Base-by-base conservation (phyloP, 2,329 filamentous ascomycete genomes). In the Gliomastix tumulicola region DNA sequence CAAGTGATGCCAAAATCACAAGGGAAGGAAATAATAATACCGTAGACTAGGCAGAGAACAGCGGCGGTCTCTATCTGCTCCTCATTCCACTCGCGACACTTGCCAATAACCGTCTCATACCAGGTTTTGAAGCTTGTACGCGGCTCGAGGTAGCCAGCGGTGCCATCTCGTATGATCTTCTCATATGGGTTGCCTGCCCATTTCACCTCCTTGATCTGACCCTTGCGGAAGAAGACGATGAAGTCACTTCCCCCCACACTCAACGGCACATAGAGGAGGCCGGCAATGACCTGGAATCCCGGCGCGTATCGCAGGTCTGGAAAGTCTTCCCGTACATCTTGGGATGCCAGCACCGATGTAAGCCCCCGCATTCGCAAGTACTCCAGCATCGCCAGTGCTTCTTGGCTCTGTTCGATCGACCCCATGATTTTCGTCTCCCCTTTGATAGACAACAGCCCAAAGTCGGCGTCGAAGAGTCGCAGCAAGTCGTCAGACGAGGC, bases 401-500 rank as follows among this genome's bases (percentile, higher is more conserved):
- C 89, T 50, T 94, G 88, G 0, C 84, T 82, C 28, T 89, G 76
- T 12, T 84, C 76, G 7, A 87, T 60, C 31, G 76, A 69, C 0
- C 88, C 88, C 19, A 95, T 60, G 3, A 94, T 82, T 51, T 94
- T 94, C 0, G 88, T 92, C 55, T 95, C 88, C n/a, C 85, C 87
- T 20, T 76, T 72, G 31, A 95, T 94, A 0, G 85, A 94, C 1
- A 94, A 60, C 30, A 92, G 69, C 4, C 88, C 89, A 52, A 87
- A 92, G 49, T 95, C 88, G 1, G 88, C 88, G 51, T 92, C 80
- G 44, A 95, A 94, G 0, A 95, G 68, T 47, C 79, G 86, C 5
- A 95, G 56, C 0, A 95, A 60, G 49, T 95, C 88, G 36, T 94
- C 87, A 0, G 87, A 92, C 0, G 87, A 92, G 1, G 88, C 88